Percentiles rank a stretch among this genome's conserved stretches.
Evolutionary conservation across 345 rosid species (phyloP).

Genomic region (Populus nigra): DNA sequence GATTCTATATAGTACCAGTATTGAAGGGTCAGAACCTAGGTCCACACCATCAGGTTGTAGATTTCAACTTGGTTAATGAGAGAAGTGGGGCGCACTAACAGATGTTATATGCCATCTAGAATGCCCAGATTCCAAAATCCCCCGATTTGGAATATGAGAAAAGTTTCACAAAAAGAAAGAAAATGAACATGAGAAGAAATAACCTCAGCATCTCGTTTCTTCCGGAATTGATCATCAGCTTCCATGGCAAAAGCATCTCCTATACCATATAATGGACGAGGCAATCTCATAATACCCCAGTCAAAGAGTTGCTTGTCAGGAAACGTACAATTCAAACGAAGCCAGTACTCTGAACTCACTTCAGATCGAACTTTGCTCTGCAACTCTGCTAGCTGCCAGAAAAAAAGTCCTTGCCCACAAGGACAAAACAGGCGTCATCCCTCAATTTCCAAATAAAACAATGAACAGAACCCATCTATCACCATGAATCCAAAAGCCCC

Average conservation of each 20-base stretch:
- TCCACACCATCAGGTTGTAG: not conserved
- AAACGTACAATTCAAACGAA: conserved; percentile 62
- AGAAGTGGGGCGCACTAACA: not conserved
- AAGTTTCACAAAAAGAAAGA: not conserved
- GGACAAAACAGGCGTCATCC: conserved; percentile 33
- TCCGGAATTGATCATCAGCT: conserved; percentile 83
- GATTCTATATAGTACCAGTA: not conserved
- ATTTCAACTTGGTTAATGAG: not conserved
- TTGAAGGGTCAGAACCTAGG: not conserved
- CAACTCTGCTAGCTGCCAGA: conserved; percentile 72
- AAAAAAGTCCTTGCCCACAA: conserved; percentile 32
- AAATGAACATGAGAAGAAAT: not conserved
- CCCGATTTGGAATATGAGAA: not conserved
- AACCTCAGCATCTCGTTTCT: conserved; percentile 98
- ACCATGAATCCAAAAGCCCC: conserved; percentile 15
- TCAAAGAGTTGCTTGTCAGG: conserved; percentile 75
- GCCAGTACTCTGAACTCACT: conserved; percentile 88
- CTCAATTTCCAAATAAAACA: conserved; percentile 18
- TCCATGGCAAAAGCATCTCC: conserved; percentile 89
- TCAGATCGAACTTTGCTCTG: conserved; percentile 73
- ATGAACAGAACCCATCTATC: not conserved
- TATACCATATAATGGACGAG: conserved; percentile 72
- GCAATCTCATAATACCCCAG: conserved; percentile 94
- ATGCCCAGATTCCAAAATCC: conserved; percentile 8
- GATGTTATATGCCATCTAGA: conserved; percentile 12